Base-by-base conservation (phyloP, 2,329 filamentous ascomycete species). In the Phyllosticta paracitricarpa region DNA sequence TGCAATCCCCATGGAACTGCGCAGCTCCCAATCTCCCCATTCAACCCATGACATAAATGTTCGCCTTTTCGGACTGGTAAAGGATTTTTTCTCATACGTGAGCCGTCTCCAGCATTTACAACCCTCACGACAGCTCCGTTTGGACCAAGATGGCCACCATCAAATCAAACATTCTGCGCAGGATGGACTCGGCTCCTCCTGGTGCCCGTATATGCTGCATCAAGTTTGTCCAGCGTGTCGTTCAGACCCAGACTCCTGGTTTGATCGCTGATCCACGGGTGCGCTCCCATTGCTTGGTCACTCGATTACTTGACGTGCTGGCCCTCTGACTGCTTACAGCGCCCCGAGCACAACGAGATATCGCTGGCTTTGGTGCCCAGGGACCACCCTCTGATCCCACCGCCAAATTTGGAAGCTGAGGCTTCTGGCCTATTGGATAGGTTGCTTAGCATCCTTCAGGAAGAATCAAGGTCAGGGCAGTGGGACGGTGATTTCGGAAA, bases 171-270 rank as follows among this genome's bases (percentile, higher is more conserved):
- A 94, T 99, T 66, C 76, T 99, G 63, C 85, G 84, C 63, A 85
- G 94, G 69, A 97, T 95, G 93, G 93, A 97, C 68, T 83, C 80
- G 53, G 87, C 89, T 19, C 78, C 84, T 14, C 82, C 87, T 12
- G 88, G 90, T 2, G 84, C 97, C 65, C 87, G 87, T 68, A 87
- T 97, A 73, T 96, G 91, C 79, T 97, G 94, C 78, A 88, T 97
- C 81, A 99, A 99, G 75, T 99, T 99, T 74, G 88, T 91, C 48
- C 93, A 99, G 77, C 86, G 90, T 65, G 90, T 97, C 54, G 89
- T 99, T 54, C 83, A 97, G 66, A 89, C 91, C 19, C 93, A 99
- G 75, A 97, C 91, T 10, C 86, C 87, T n/a, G 90, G 90, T 55
- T 78, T 87, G 62, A 89, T 89, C 66, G 81, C 85, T 61, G 93